phyloP scores from a whole-genome alignment of 2,329 filamentous ascomycete genomes.

The Nigrospora oryzae region DNA sequence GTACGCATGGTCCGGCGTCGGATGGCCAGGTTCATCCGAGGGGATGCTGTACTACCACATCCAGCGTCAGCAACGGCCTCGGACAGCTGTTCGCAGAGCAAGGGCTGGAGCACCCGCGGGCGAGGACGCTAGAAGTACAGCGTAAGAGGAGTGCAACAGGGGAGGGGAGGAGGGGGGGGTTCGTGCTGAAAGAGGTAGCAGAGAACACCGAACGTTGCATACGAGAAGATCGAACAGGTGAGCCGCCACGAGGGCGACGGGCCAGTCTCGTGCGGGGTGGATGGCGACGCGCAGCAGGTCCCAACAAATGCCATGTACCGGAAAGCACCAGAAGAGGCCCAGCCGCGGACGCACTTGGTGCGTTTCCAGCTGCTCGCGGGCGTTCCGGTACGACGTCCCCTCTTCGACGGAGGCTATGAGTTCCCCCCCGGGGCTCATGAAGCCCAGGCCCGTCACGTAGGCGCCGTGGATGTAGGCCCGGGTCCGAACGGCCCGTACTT shows the following conservation, averaged over 20 bases:
- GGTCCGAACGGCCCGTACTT: slow-evolving; percentile 9
- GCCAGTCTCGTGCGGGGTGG: slow-evolving; percentile 1
- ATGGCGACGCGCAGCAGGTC: slow-evolving; percentile 8
- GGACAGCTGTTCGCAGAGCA: too few species aligned
- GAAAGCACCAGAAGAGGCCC: slow-evolving; percentile 9
- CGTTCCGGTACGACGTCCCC: slow-evolving; percentile 1
- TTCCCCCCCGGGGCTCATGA: slow-evolving; percentile 6
- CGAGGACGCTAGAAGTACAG: too few species aligned
- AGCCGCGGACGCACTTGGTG: background rate
- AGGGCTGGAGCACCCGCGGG: too few species aligned
- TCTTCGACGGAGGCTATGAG: slow-evolving; percentile 4
- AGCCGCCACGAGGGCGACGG: slow-evolving; percentile 3
- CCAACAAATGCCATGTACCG: slow-evolving; percentile 13
- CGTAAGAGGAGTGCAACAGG: too few species aligned
- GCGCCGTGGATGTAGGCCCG: slow-evolving; percentile 1
- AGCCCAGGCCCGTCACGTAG: slow-evolving; percentile 11
- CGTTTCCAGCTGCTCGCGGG: slow-evolving; percentile 1
- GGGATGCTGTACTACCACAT: slow-evolving; percentile 14
- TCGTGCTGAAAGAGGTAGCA: too few species aligned
- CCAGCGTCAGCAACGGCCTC: too few species aligned
- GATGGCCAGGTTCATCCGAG: background rate
- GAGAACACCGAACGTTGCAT: too few species aligned
- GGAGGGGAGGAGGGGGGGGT: too few species aligned
- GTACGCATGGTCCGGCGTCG: slow-evolving; percentile 9
- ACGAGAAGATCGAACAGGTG: slow-evolving; percentile 10